Conservation (phyloP, 164 flowering plant genomes). For the Magnolia officinalis region DNA sequence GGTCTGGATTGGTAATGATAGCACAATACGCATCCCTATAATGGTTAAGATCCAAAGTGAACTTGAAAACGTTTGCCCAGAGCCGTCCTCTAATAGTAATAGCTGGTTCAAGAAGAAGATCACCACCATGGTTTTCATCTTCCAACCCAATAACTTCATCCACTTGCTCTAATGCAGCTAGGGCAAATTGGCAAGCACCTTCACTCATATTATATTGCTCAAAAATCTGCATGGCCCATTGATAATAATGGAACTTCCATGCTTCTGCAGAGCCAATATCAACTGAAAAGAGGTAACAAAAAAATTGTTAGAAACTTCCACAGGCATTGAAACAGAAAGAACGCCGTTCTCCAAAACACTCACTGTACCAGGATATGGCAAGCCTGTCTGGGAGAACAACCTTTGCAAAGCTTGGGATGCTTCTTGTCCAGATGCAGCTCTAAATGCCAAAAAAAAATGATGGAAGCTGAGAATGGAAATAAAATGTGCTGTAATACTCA, state of each 20-base stretch:
- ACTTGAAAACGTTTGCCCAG: constrained; percentile 96
- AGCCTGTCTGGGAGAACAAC: constrained; percentile 55
- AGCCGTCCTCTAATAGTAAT: constrained; percentile 69
- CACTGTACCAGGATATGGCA: constrained; percentile 43
- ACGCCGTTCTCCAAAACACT: neutral
- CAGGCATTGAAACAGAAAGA: neutral
- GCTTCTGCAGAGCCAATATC: constrained; percentile 42
- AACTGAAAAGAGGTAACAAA: constrained; percentile 26
- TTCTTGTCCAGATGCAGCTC: constrained; percentile 78
- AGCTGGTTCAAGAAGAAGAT: constrained; percentile 47
- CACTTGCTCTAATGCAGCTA: constrained; percentile 95
- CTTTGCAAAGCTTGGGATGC: constrained; percentile 60
- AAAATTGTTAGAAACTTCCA: neutral
- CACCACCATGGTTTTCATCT: constrained; percentile 20
- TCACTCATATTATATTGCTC: constrained; percentile 81
- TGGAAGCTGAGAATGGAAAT: neutral
- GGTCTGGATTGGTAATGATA: constrained; percentile 92
- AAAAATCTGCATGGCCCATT: constrained; percentile 93
- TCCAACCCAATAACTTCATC: constrained; percentile 59
- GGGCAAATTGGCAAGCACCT: constrained; percentile 91
- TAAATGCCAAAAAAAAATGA: constrained; percentile 14
- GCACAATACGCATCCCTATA: constrained; percentile 93
- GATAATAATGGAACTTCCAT: constrained; percentile 93
- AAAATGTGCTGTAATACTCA: neutral
- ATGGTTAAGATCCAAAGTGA: constrained; percentile 68